Evolutionary conservation across 2,329 filamentous ascomycete species (phyloP).

Genomic region (Aspergillus sp.): DNA sequence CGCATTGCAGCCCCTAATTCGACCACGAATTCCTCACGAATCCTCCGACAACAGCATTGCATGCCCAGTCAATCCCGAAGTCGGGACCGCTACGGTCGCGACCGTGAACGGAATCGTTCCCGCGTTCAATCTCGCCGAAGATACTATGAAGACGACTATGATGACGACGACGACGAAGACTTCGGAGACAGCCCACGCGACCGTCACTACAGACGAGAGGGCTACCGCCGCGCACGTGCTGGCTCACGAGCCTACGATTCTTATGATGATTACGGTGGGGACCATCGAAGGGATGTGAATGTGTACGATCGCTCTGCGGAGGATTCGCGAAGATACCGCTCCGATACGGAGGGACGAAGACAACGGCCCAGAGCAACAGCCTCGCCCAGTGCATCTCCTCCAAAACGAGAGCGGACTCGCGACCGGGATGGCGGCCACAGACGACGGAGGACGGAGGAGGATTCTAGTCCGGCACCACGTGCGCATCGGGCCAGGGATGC

Average conservation of each 20-base stretch:
- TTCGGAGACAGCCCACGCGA: slow-evolving; percentile 27
- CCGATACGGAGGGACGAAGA: slow-evolving; percentile 24
- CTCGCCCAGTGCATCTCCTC: slow-evolving; percentile 42
- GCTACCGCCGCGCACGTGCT: slow-evolving; percentile 24
- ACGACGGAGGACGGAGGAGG: slow-evolving; percentile 32
- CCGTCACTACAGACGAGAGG: slow-evolving; percentile 29
- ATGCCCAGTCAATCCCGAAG: slow-evolving; percentile 41
- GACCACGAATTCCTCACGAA: slow-evolving; percentile 6
- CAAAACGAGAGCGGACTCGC: slow-evolving; percentile 37
- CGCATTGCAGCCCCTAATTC: not conserved
- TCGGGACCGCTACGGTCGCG: slow-evolving; percentile 37
- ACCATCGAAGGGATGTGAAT: slow-evolving; percentile 20
- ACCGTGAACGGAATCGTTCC: slow-evolving; percentile 27
- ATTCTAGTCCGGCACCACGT: slow-evolving; percentile 31
- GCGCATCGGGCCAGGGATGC: slow-evolving; percentile 15
- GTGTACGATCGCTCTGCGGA: slow-evolving; percentile 13
- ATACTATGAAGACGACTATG: slow-evolving; percentile 28
- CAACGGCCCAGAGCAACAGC: slow-evolving; percentile 39
- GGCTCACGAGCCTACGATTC: slow-evolving; percentile 29
- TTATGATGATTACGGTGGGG: slow-evolving; percentile 20
- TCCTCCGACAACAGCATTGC: slow-evolving; percentile 17
- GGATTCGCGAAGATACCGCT: slow-evolving; percentile 13
- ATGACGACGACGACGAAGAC: slow-evolving; percentile 30
- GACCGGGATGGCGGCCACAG: slow-evolving; percentile 39
- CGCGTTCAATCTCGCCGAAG: slow-evolving; percentile 21